A percentile compares a stretch with the other conserved stretches of the same genome.
phyloP scores from a whole-genome alignment of 1,284 basidiomycete species.

The Sporisorium scitamineum region DNA sequence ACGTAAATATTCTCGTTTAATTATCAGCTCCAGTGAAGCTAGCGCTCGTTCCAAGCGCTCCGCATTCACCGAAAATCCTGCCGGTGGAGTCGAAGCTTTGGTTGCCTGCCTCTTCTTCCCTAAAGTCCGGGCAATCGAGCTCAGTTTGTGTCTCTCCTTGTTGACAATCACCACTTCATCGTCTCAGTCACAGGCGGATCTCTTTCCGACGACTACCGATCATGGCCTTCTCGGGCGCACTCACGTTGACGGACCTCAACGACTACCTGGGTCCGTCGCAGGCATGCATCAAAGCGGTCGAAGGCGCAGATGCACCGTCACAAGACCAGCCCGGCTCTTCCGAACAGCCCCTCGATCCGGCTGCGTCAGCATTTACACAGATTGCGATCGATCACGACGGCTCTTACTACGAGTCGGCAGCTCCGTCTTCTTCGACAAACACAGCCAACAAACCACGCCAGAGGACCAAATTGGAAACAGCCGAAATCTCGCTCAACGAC shows the following conservation, averaged over 20 bases:
- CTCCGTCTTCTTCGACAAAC: slow-evolving; percentile 11
- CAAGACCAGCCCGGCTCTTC: slow-evolving; percentile 39
- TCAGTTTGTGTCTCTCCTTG: neutral
- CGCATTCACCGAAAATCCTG: slow-evolving; percentile 8
- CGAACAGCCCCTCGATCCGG: slow-evolving; percentile 60
- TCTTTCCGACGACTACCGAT: neutral
- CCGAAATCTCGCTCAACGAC: slow-evolving; percentile 94
- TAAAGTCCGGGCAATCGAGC: neutral
- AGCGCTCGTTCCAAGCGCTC: too few relatives aligned
- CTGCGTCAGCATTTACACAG: slow-evolving; percentile 76
- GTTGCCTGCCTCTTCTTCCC: neutral
- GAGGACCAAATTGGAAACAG: slow-evolving; percentile 70
- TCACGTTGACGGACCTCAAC: slow-evolving; percentile 88
- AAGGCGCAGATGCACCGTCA: slow-evolving; percentile 42
- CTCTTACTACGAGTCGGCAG: slow-evolving; percentile 77
- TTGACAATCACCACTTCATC: slow-evolving; percentile 1
- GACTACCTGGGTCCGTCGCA: slow-evolving; percentile 98
- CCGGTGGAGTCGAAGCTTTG: neutral
- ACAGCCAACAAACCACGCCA: slow-evolving; percentile 58
- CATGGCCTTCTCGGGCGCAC: slow-evolving; percentile 91
- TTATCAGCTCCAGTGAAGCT: too few relatives aligned
- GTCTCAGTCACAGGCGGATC: neutral
- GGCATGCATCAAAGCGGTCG: slow-evolving; percentile 95
- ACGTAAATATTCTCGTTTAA: too few relatives aligned
- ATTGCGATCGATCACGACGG: slow-evolving; percentile 86